These are phyloP conservation scores for Neonothopanus nambi DNA, from an alignment of 1,284 basidiomycete genomes.

Conservation along the genomic window DNA sequence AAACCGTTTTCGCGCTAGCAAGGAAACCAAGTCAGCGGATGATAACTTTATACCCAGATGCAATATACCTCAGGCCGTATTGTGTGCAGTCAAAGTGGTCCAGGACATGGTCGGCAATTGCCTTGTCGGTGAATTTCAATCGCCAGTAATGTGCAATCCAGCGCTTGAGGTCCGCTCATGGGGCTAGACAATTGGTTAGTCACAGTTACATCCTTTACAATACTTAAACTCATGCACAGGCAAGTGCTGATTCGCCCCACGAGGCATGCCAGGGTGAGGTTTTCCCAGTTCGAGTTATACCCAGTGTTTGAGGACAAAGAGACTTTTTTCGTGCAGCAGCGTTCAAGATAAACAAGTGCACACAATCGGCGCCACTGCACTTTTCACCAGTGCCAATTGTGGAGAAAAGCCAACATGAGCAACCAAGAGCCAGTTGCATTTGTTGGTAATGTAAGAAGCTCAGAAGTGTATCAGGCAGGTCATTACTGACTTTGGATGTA, in stretches of 20 bases:
- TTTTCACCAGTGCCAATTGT: no score
- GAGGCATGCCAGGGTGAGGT: no score
- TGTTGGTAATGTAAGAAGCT: no score
- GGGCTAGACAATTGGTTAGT: neutral
- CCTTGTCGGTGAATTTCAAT: slow-evolving; percentile 13
- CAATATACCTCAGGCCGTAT: slow-evolving; percentile 12
- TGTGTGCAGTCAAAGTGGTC: slow-evolving; percentile 12
- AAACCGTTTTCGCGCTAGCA: slow-evolving; percentile 4
- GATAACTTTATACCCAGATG: neutral
- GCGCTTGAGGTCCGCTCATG: neutral
- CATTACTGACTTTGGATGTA: no score
- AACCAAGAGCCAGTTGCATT: no score
- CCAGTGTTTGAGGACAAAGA: no score
- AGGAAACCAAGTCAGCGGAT: neutral
- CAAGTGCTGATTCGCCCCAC: slow-evolving; percentile 1
- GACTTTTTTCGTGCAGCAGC: no score
- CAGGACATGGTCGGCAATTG: slow-evolving; percentile 8
- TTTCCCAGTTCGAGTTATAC: no score
- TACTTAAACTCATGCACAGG: neutral
- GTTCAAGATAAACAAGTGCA: no score
- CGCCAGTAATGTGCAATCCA: slow-evolving; percentile 15
- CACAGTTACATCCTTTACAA: neutral
- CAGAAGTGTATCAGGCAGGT: no score
- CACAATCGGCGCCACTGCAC: no score
- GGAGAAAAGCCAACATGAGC: no score